Evolutionary conservation across 345 rosid genomes (phyloP).

Genomic region (Kandelia obovata): DNA sequence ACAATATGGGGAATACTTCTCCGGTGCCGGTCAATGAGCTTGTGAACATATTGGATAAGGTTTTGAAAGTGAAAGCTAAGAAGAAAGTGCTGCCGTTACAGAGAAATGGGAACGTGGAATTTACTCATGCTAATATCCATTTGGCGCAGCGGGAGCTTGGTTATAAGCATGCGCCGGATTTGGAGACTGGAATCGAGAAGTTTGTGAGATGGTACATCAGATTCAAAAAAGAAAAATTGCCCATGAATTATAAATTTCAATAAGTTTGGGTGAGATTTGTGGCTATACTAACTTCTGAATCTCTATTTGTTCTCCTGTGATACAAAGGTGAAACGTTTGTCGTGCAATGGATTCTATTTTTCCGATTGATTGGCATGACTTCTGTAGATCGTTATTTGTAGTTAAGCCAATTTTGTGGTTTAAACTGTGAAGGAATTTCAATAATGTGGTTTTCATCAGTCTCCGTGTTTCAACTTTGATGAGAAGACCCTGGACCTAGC

Average conservation of each 20-base stretch:
- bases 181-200: slow-evolving; percentile 66
- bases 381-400: neutral
- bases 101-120: slow-evolving; percentile 22
- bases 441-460: too few relatives aligned
- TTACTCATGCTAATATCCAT: slow-evolving; percentile 20
- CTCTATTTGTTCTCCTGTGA: neutral
- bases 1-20: slow-evolving; percentile 22
- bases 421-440: too few relatives aligned
- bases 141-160: slow-evolving; percentile 20
- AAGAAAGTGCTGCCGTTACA: slow-evolving; percentile 17
- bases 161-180: slow-evolving; percentile 20
- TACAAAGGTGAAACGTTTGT: neutral
- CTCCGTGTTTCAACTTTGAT: too few relatives aligned
- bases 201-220: slow-evolving; percentile 68
- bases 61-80: slow-evolving; percentile 22
- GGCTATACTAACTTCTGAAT: neutral
- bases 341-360: neutral
- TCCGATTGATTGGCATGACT: neutral
- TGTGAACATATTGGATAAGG: slow-evolving; percentile 10
- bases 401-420: neutral
- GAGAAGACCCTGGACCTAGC: too few relatives aligned
- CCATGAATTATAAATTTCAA: neutral
- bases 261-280: neutral
- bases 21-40: slow-evolving; percentile 15
- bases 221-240: slow-evolving; percentile 40